Percentiles rank a stretch among this genome's conserved stretches.
Evolutionary conservation across 208 protist species (phyloP).

Genomic region (Trypanosoma cruzi): DNA sequence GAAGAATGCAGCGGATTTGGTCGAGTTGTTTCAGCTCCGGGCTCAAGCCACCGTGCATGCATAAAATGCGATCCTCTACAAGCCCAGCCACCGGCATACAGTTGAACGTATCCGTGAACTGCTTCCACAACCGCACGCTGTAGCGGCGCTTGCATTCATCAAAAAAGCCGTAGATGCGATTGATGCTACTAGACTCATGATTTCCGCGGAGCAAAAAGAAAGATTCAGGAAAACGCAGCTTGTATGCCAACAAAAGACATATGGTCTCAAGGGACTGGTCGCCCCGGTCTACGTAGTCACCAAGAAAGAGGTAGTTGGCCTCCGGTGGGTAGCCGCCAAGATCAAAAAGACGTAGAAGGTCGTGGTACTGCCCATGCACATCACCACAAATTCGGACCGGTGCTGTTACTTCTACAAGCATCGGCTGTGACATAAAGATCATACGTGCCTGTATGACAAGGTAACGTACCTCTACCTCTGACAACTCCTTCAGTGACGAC

Average conservation of each 20-base stretch:
- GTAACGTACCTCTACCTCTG: conserved; percentile 71
- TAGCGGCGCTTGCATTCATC: conserved; percentile 99
- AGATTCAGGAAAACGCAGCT: conserved; percentile 96
- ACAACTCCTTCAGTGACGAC: conserved; percentile 32
- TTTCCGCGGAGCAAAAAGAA: conserved; percentile 98
- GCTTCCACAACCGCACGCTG: conserved; percentile 81
- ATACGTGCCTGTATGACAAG: conserved; percentile 78
- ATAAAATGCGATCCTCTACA: conserved; percentile 51
- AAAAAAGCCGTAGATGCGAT: conserved; percentile 99
- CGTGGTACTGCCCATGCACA: conserved; percentile 97
- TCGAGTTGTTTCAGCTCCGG: conserved; percentile 91
- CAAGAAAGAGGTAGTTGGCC: conserved; percentile 96
- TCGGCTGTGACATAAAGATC: conserved; percentile 91
- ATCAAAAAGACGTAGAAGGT: conserved; percentile 97
- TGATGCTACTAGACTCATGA: conserved; percentile 98
- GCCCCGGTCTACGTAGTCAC: conserved; percentile 98
- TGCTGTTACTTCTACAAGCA: conserved; percentile 79
- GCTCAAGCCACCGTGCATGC: conserved; percentile 61
- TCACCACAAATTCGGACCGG: conserved; percentile 93
- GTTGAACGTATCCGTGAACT: conserved; percentile 89
- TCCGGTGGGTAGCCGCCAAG: conserved; percentile 96
- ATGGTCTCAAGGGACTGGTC: conserved; percentile 95
- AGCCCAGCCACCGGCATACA: conserved; percentile 55
- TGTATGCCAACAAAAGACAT: conserved; percentile 91
- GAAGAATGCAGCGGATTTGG: conserved; percentile 90